Percentiles rank a stretch among this genome's conserved stretches.
phyloP scores from a whole-genome alignment of 768 basidiomycete genomes.

The Tylopilus vinaceipallidus region DNA sequence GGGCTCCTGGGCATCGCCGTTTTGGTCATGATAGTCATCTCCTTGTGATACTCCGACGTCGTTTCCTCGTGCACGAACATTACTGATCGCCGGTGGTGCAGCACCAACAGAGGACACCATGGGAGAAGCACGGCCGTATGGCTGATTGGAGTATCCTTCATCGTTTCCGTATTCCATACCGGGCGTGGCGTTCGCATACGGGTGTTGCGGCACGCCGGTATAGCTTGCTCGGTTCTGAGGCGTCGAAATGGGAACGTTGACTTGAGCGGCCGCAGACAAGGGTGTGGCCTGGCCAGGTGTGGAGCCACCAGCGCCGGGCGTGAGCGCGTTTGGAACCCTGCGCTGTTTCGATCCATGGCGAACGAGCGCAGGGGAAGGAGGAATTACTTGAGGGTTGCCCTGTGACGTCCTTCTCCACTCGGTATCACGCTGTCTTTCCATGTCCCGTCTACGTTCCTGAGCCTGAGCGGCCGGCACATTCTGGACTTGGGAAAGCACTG shows the following conservation, averaged over 20 bases:
- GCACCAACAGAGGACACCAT: conserved; percentile 73
- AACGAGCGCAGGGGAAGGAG: conserved; percentile 78
- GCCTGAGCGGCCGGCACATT: conserved; percentile 45
- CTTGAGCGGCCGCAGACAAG: conserved; percentile 72
- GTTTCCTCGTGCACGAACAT: conserved; percentile 67
- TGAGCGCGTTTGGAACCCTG: conserved; percentile 57
- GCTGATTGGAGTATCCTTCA: conserved; percentile 56
- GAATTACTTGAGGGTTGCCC: conserved; percentile 51
- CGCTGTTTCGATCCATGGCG: conserved; percentile 74
- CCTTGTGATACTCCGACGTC: conserved; percentile 65
- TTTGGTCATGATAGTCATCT: conserved; percentile 56
- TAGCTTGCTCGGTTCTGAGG: conserved; percentile 48
- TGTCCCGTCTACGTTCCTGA: conserved; percentile 60
- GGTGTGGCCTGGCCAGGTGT: conserved; percentile 61
- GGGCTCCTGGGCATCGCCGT: conserved; percentile 50
- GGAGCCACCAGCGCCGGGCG: conserved; percentile 47
- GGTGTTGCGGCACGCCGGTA: conserved; percentile 50
- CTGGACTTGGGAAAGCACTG: conserved; percentile 66
- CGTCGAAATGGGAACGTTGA: conserved; percentile 65
- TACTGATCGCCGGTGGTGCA: conserved; percentile 70
- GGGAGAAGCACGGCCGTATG: conserved; percentile 77
- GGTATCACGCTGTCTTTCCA: conserved; percentile 47
- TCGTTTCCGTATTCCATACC: conserved; percentile 64
- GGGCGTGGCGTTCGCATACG: conserved; percentile 62
- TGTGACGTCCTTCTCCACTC: conserved; percentile 67